Percentiles rank a stretch among this genome's conserved stretches.
These are phyloP conservation scores for Tuber microsphaerosporum DNA, from an alignment of 495 filamentous ascomycete genomes.

Conservation along the genomic window DNA sequence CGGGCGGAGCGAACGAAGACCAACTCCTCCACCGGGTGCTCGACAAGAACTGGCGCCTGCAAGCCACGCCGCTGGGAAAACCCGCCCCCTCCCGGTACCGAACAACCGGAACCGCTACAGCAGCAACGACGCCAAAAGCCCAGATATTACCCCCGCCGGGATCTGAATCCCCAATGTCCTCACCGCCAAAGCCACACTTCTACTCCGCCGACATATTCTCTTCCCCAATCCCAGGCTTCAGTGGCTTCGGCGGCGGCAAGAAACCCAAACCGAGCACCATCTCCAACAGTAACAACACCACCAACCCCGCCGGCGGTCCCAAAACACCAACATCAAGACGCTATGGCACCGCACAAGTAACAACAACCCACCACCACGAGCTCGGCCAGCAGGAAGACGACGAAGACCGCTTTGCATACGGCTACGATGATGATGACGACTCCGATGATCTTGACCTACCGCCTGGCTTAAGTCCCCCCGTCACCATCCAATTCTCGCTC, in stretches of 20 bases:
- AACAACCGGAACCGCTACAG: slow-evolving; percentile 41
- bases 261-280: not conserved
- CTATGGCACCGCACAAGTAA: not conserved
- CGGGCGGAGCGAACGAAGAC: slow-evolving; percentile 49
- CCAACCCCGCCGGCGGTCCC: not conserved
- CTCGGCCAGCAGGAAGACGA: not conserved
- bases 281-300: not conserved
- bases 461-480: slow-evolving; percentile 75
- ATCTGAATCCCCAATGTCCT: slow-evolving; percentile 62
- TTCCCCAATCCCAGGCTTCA: slow-evolving; percentile 64
- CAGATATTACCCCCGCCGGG: slow-evolving; percentile 44
- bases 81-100: slow-evolving; percentile 39
- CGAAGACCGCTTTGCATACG: not conserved
- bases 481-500: slow-evolving; percentile 94
- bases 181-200: slow-evolving; percentile 62
- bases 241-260: slow-evolving; percentile 48
- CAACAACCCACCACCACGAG: slow-evolving; percentile 11
- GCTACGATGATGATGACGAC: slow-evolving; percentile 52
- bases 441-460: slow-evolving; percentile 54
- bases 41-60: slow-evolving; percentile 87
- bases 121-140: slow-evolving; percentile 36
- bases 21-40: slow-evolving; percentile 77
- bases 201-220: slow-evolving; percentile 79
- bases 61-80: slow-evolving; percentile 72
- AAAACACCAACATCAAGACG: slow-evolving; percentile 4